phyloP scores from a whole-genome alignment of 2,329 filamentous ascomycete genomes.

The Colletotrichum navitas region DNA sequence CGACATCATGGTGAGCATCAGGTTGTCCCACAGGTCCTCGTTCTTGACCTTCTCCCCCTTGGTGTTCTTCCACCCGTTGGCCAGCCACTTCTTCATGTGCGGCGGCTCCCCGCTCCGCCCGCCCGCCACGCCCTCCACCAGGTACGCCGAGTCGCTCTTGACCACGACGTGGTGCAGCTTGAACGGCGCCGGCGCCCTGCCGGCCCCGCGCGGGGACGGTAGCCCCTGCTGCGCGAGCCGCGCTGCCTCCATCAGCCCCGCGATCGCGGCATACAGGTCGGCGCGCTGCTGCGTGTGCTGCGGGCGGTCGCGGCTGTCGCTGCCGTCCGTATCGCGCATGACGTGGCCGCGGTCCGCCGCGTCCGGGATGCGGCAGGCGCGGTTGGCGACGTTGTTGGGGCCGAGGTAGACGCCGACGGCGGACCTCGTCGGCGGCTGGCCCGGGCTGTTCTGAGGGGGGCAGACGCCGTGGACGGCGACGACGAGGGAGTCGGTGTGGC shows the following conservation, averaged over 20 bases:
- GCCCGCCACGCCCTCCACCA: slow-evolving; percentile 9
- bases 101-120: background rate
- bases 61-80: slow-evolving; percentile 16
- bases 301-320: slow-evolving; percentile 11
- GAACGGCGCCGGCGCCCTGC: background rate
- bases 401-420: slow-evolving; percentile 19
- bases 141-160: slow-evolving; percentile 21
- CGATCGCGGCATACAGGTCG: slow-evolving; percentile 14
- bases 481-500: slow-evolving; percentile 23
- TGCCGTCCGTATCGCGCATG: slow-evolving; percentile 21
- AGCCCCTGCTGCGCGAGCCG: slow-evolving; percentile 1
- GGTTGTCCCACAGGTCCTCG: slow-evolving; percentile 10
- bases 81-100: slow-evolving; percentile 20
- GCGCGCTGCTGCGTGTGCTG: slow-evolving; percentile 24
- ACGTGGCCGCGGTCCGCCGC: slow-evolving; percentile 12
- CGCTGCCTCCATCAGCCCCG: slow-evolving; percentile 6
- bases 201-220: background rate
- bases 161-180: slow-evolving; percentile 15
- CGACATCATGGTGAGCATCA: slow-evolving; percentile 17
- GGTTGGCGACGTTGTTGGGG: slow-evolving; percentile 7
- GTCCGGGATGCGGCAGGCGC: slow-evolving; percentile 18
- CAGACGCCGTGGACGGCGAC: slow-evolving; percentile 18
- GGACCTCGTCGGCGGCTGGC: slow-evolving; percentile 14
- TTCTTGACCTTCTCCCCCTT: slow-evolving; percentile 22
- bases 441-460: slow-evolving; percentile 11